Evolutionary conservation across 202 grass and related monocot genomes (phyloP).

Genomic region (Cymbopogon flexuosus): DNA sequence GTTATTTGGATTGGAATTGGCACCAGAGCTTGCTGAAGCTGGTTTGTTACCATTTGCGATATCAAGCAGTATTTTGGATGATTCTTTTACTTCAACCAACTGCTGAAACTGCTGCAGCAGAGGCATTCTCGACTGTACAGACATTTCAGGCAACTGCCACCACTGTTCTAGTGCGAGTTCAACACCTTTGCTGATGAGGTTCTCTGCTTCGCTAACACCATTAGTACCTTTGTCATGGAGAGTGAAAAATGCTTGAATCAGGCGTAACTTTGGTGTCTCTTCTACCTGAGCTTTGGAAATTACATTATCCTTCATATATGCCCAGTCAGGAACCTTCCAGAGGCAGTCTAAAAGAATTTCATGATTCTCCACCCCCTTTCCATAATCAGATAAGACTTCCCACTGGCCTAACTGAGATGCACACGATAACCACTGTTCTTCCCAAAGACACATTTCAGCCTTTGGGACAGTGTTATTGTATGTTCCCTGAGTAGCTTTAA

Average conservation of each 20-base stretch:
- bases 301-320: conserved; percentile 92
- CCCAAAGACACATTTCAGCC: conserved; percentile 99
- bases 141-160: conserved; percentile 99
- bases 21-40: conserved; percentile 71
- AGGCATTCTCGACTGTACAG: conserved; percentile 85
- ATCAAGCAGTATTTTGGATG: conserved; percentile 77
- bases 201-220: conserved; percentile 84
- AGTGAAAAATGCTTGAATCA: conserved; percentile 85
- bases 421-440: conserved; percentile 93
- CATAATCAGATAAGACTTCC: conserved; percentile 96
- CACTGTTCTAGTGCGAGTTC: conserved; percentile 93
- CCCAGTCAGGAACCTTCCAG: conserved; percentile 98
- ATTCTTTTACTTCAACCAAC: conserved; percentile 96
- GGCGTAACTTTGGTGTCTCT: conserved; percentile 70
- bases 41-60: conserved; percentile 96
- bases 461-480: conserved; percentile 93
- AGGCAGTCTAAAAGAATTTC: conserved; percentile 90
- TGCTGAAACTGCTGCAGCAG: conserved; percentile 96
- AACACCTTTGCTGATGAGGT: conserved; percentile 79
- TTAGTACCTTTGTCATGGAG: conserved; percentile 81
- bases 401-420: conserved; percentile 92
- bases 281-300: conserved; percentile 92
- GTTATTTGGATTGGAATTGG: conserved; percentile 73
- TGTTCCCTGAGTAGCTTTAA: conserved; percentile 98
- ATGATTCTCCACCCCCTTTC: conserved; percentile 93